Evolutionary conservation across 176 grass and related monocot genomes (phyloP).

Genomic region (Thalia dealbata): DNA sequence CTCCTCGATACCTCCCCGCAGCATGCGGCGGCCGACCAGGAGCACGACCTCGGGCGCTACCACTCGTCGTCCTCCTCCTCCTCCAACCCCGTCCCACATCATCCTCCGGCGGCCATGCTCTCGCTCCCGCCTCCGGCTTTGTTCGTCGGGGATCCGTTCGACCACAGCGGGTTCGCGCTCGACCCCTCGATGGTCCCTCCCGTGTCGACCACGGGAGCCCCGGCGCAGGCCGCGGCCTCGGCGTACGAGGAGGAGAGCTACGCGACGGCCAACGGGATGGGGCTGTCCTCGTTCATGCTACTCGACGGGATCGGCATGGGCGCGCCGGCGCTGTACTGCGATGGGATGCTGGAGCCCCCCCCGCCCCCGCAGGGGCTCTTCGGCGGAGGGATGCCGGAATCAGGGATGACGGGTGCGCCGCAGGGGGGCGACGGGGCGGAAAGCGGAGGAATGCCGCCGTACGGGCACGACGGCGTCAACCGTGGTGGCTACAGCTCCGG

Average conservation of each 20-base stretch:
- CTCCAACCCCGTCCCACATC: conserved; percentile 19
- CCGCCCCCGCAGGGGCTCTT: not conserved
- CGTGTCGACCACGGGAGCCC: not conserved
- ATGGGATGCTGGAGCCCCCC: not conserved
- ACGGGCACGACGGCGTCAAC: conserved; percentile 33
- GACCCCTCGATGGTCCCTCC: conserved; percentile 3
- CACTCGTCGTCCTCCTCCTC: conserved; percentile 24
- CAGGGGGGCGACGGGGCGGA: conserved; percentile 29
- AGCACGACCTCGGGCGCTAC: conserved; percentile 17
- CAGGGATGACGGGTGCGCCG: not conserved
- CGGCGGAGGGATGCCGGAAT: conserved; percentile 32
- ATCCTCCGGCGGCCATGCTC: not conserved
- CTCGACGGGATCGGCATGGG: not conserved
- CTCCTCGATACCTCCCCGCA: conserved; percentile 29
- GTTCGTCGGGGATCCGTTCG: conserved; percentile 29
- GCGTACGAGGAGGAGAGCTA: not conserved
- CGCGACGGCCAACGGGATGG: not conserved
- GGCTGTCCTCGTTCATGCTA: not conserved
- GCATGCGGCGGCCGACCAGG: not conserved
- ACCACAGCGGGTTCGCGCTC: conserved; percentile 14
- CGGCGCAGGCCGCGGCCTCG: no score
- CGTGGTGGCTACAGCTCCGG: conserved; percentile 29
- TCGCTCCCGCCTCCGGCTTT: not conserved
- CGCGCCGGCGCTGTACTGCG: not conserved
- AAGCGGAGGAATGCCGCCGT: conserved; percentile 23